These are phyloP conservation scores for Cordyceps cateniannulata DNA, from an alignment of 2,329 filamentous ascomycete species.

Conservation along the genomic window DNA sequence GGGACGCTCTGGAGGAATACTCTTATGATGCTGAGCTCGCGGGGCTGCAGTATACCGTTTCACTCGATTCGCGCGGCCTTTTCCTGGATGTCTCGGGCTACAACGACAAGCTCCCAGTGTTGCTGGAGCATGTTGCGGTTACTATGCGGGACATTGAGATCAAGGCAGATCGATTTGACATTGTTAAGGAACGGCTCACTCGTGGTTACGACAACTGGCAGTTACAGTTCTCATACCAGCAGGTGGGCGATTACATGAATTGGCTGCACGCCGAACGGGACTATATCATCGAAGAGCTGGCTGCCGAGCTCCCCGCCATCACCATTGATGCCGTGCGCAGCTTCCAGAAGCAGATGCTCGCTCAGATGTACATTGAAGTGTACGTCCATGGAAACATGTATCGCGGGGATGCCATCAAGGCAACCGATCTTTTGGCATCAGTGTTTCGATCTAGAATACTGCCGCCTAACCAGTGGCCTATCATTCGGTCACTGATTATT, in stretches of 20 bases:
- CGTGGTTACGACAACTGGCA: conserved; percentile 81
- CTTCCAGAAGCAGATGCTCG: conserved; percentile 75
- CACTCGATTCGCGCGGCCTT: conserved; percentile 64
- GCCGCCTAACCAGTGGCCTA: conserved; percentile 72
- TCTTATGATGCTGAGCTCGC: conserved; percentile 94
- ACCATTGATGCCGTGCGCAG: conserved; percentile 66
- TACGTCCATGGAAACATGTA: conserved; percentile 89
- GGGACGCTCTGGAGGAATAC: conserved; percentile 85
- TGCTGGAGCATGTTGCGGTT: conserved; percentile 80
- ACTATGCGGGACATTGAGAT: conserved; percentile 81
- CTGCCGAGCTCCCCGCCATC: conserved; percentile 68
- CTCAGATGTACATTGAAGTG: conserved; percentile 81
- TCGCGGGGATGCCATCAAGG: conserved; percentile 82
- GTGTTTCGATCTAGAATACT: conserved; percentile 68
- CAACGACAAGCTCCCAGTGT: conserved; percentile 89
- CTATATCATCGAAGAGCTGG: conserved; percentile 73
- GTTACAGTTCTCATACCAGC: conserved; percentile 80
- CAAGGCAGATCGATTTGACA: conserved; percentile 79
- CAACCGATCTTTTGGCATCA: conserved; percentile 76
- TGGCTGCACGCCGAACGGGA: conserved; percentile 73
- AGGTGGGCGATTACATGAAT: conserved; percentile 75
- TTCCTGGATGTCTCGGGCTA: conserved; percentile 80
- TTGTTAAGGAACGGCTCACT: conserved; percentile 78
- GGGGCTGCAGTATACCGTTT: conserved; percentile 77
- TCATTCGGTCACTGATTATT: conserved; percentile 69